Percentiles rank a stretch among this genome's conserved stretches.
These are phyloP conservation scores for Ogataea trehaloabstinens DNA, from an alignment of 805 yeast genomes.

Conservation along the genomic window DNA sequence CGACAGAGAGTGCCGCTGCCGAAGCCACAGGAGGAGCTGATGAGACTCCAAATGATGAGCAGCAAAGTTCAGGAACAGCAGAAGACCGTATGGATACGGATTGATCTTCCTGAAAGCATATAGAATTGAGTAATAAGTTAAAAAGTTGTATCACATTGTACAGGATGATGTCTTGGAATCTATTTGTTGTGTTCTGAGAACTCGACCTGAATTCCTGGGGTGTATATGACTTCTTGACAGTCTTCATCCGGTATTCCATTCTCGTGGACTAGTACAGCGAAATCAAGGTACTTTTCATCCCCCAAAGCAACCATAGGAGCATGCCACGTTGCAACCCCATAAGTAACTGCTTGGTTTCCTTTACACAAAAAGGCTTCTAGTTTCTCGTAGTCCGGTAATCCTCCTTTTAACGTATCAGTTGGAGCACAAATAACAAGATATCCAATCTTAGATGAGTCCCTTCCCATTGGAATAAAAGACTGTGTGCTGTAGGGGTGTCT, in stretches of 20 bases:
- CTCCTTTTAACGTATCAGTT: conserved; percentile 37
- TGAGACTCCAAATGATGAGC: not conserved
- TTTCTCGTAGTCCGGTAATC: conserved; percentile 59
- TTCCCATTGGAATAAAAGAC: conserved; percentile 90
- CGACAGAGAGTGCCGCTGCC: conserved; percentile 15
- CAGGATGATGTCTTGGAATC: not conserved
- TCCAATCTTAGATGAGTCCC: conserved; percentile 43
- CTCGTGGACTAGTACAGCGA: conserved; percentile 86
- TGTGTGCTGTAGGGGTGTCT: conserved; percentile 89
- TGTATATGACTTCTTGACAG: conserved; percentile 74
- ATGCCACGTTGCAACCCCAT: conserved; percentile 87
- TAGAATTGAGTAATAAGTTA: not conserved
- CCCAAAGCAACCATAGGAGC: conserved; percentile 92
- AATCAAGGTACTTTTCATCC: conserved; percentile 54
- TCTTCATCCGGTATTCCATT: conserved; percentile 78
- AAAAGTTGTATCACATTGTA: conserved; percentile 3
- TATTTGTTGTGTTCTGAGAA: not conserved
- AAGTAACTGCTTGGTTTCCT: conserved; percentile 88
- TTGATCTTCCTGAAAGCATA: conserved; percentile 2
- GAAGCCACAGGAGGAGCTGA: too few species aligned
- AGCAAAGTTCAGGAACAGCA: conserved; percentile 1
- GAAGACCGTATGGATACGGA: conserved; percentile 38
- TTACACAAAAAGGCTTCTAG: conserved; percentile 68
- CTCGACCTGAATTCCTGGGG: conserved; percentile 49
- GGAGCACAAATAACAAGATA: conserved; percentile 82